These are phyloP conservation scores for Circinella umbellata DNA, from an alignment of 371 early-diverging fungal genomes.

Conservation along the genomic window DNA sequence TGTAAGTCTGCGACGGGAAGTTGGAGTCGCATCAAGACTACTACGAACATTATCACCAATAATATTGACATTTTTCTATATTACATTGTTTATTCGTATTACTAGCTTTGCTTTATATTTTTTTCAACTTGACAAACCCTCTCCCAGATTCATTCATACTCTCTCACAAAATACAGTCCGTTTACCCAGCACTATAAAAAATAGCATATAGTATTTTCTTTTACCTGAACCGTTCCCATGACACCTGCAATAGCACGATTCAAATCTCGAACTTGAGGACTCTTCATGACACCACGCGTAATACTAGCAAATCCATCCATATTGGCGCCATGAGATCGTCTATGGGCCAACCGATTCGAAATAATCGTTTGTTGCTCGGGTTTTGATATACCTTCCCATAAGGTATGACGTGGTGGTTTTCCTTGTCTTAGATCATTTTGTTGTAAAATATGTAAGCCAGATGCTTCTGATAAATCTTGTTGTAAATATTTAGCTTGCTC, in stretches of 20 bases:
- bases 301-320: slow-evolving; percentile 39
- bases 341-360: slow-evolving; percentile 25
- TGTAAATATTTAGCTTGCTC: slow-evolving; percentile 73
- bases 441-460: slow-evolving; percentile 59
- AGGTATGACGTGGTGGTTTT: slow-evolving; percentile 47
- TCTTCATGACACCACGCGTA: slow-evolving; percentile 63
- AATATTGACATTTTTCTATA: slow-evolving; percentile 53
- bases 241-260: slow-evolving; percentile 68
- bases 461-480: slow-evolving; percentile 47
- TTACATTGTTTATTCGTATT: not conserved
- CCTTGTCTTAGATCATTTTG: slow-evolving; percentile 63
- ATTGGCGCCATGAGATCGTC: slow-evolving; percentile 29
- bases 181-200: no score
- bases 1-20: slow-evolving; percentile 26
- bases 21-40: slow-evolving; percentile 16
- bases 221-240: slow-evolving; percentile 58
- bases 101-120: not conserved
- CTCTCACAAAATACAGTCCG: no score
- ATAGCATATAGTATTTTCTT: not conserved
- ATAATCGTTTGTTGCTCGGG: slow-evolving; percentile 1
- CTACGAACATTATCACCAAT: slow-evolving; percentile 45
- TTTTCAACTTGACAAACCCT: not conserved
- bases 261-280: slow-evolving; percentile 62
- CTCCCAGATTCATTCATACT: not conserved
- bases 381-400: slow-evolving; percentile 32